Percentiles rank a stretch among this genome's conserved stretches.
Evolutionary conservation across 2,329 filamentous ascomycete genomes (phyloP).

Genomic region (Epichloe scottii): DNA sequence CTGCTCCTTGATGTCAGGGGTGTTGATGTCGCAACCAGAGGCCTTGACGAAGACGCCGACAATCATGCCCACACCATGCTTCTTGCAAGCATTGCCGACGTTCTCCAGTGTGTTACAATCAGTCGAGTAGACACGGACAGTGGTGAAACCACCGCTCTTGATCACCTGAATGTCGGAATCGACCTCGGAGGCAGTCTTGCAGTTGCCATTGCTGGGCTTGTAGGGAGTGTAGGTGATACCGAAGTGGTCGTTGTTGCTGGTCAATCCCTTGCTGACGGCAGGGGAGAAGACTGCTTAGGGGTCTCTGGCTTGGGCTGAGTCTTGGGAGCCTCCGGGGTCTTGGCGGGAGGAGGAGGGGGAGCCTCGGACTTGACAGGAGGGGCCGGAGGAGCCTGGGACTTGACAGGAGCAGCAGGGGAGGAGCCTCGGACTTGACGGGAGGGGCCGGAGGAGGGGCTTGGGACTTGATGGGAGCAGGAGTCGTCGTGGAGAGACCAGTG

Average conservation of each 20-base stretch:
- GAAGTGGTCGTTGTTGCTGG: constrained; percentile 43
- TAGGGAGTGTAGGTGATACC: constrained; percentile 76
- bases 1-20: constrained; percentile 56
- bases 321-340: constrained; percentile 4
- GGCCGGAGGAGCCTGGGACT: background rate
- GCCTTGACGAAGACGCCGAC: constrained; percentile 75
- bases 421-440: constrained; percentile 5
- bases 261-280: constrained; percentile 14
- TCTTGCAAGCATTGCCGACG: constrained; percentile 56
- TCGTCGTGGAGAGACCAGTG: constrained; percentile 22
- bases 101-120: constrained; percentile 74
- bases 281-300: constrained; percentile 7
- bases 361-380: background rate
- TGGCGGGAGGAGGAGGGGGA: background rate
- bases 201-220: constrained; percentile 39
- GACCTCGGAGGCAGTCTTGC: constrained; percentile 52
- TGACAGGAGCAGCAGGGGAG: background rate
- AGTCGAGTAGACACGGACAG: constrained; percentile 77
- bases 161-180: constrained; percentile 48
- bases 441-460: constrained; percentile 6
- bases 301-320: constrained; percentile 8
- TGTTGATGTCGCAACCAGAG: constrained; percentile 43
- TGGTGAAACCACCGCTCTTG: constrained; percentile 52
- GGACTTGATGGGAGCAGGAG: constrained; percentile 15
- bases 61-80: constrained; percentile 64